A percentile compares a stretch with the other conserved stretches of the same genome.
Evolutionary conservation across 148 eudicot genomes (phyloP).

Genomic region (Spergularia bocconei): DNA sequence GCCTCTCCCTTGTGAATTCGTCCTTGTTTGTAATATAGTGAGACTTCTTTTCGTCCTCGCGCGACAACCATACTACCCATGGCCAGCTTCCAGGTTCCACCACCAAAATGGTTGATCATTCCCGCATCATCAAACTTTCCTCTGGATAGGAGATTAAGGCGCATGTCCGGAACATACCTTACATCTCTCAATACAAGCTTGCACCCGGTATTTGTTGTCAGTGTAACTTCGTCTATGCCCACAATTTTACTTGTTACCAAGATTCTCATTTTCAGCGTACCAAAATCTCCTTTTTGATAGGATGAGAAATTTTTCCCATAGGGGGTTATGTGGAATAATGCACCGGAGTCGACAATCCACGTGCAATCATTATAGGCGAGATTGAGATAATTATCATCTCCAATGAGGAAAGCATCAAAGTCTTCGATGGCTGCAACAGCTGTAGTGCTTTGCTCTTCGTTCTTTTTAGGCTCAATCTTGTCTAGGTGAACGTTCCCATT

Average conservation of each 20-base stretch:
- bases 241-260: too few relatives aligned
- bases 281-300: neutral
- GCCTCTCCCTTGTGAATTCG: neutral
- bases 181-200: neutral
- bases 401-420: neutral
- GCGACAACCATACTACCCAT: neutral
- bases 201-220: neutral
- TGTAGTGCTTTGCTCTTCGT: neutral
- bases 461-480: neutral
- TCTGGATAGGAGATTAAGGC: neutral
- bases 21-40: neutral
- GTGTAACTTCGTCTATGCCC: neutral
- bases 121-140: neutral
- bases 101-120: neutral
- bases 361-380: neutral
- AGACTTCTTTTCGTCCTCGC: neutral
- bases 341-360: neutral
- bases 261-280: neutral
- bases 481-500: neutral
- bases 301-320: neutral
- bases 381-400: neutral
- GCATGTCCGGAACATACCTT: neutral
- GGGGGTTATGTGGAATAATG: neutral
- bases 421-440: neutral
- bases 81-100: conserved; percentile 1